phyloP scores from a whole-genome alignment of 2,329 filamentous ascomycete genomes.

The Aureobasidium vineae region DNA sequence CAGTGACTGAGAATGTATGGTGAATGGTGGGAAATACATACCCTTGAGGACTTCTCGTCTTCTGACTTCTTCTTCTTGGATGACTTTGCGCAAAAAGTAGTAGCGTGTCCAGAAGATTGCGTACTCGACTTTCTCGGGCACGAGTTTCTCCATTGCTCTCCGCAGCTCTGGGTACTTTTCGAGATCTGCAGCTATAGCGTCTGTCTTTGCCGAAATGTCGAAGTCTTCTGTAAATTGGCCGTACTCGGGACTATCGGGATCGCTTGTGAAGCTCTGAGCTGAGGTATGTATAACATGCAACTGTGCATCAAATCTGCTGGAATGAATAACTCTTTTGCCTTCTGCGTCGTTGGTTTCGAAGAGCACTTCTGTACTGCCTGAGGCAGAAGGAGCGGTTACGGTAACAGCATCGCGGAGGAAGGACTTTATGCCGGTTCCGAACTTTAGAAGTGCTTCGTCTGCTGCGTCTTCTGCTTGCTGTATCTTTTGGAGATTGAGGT shows the following conservation, averaged over 20 bases:
- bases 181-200: conserved; percentile 75
- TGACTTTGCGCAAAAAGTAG: conserved; percentile 88
- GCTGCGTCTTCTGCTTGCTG: conserved; percentile 92
- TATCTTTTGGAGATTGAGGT: conserved; percentile 67
- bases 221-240: conserved; percentile 70
- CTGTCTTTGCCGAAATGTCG: conserved; percentile 79
- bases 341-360: conserved; percentile 90
- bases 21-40: conserved; percentile 44
- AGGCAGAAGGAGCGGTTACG: conserved; percentile 68
- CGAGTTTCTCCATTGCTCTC: conserved; percentile 87
- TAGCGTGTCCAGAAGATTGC: conserved; percentile 89
- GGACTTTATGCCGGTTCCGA: conserved; percentile 83
- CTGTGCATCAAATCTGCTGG: conserved; percentile 89
- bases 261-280: conserved; percentile 75
- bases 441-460: conserved; percentile 89
- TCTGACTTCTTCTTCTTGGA: conserved; percentile 88
- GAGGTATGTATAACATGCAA: conserved; percentile 92
- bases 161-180: conserved; percentile 84
- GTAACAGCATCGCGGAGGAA: conserved; percentile 89
- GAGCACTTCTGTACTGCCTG: conserved; percentile 56
- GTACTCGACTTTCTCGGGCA: conserved; percentile 92
- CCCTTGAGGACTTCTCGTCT: conserved; percentile 88
- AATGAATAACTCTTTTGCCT: conserved; percentile 91
- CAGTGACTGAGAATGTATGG: not conserved
- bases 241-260: conserved; percentile 69